Conservation (phyloP, 1,139 yeast species). For the Pichia sp. region DNA sequence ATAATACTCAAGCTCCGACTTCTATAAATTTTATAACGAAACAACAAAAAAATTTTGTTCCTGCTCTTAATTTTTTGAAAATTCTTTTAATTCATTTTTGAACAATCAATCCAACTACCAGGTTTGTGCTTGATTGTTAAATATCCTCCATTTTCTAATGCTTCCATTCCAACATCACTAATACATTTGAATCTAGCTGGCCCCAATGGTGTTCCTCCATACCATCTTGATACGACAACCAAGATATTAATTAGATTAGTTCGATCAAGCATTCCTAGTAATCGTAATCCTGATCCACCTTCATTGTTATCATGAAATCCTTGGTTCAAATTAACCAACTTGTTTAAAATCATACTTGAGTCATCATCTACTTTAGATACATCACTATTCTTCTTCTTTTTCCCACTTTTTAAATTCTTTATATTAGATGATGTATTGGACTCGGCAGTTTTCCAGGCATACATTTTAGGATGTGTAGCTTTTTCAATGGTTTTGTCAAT, state of each 20-base stretch:
- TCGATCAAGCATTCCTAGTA: conserved; percentile 46
- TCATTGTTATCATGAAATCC: conserved; percentile 63
- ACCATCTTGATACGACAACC: conserved; percentile 66
- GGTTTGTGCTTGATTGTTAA: conserved; percentile 7
- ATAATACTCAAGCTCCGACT: no score
- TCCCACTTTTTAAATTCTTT: conserved; percentile 6
- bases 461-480: conserved; percentile 62
- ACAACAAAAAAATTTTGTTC: neutral
- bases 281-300: conserved; percentile 53
- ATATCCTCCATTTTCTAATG: conserved; percentile 28
- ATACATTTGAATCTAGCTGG: conserved; percentile 60
- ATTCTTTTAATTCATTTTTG: conserved; percentile 3
- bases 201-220: conserved; percentile 65
- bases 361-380: no score
- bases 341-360: no score
- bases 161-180: conserved; percentile 45
- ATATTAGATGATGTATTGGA: conserved; percentile 1
- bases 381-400: conserved; percentile 12
- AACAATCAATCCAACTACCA: conserved; percentile 18
- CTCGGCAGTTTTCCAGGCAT: conserved; percentile 57
- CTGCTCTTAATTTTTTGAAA: no score
- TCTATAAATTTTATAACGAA: neutral
- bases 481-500: conserved; percentile 40
- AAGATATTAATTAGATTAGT: conserved; percentile 45
- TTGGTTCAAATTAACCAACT: conserved; percentile 37